Evolutionary conservation across 2,329 filamentous ascomycete genomes (phyloP), one percentile per base, ranked within the genome.

Genomic region (Trichoderma sp.): DNA sequence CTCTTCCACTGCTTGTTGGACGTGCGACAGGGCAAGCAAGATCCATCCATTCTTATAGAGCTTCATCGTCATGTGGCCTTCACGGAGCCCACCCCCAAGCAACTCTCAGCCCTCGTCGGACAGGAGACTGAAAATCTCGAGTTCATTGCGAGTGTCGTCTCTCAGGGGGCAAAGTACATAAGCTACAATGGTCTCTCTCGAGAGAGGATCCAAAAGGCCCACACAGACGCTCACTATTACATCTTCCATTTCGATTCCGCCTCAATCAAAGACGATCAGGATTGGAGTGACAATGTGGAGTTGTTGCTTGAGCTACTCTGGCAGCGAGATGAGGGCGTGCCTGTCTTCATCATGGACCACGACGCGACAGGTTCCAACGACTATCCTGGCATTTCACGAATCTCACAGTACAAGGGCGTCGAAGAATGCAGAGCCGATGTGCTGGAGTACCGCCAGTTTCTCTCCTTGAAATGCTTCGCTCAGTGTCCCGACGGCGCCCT

Each of bases 311-410:
- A 67, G 3, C 28, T 71, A 2, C 34, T 71, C 1, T 15, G 44
- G 0, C 55, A 55, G 5, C 26, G 47, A 0, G 47, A 28, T 1
- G 51, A 48, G 6, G 30, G 34, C 1, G 19, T 60, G 4, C 69
- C 63, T 0, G 52, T 71, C 0, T 71, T 66, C 19, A 61, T 71
- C 14, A 44, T 69, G n/a, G 69, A 71, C 3, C 65, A 68, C 6
- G 69, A 71, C 10, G 64, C 68, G 0, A 41, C 47, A 12, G 39
- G 30, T 0, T 28, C 41, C 1, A 15, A 60, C 0, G 12, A 2
- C 2, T 9, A 15, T 2, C 14, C 60, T 3, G 54, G 66, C 0
- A n/a, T 24, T 0, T 39, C 69, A 1, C 26, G 21, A 1, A 51
- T 71, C 7, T 10, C 45, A 12, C 17, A 61, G 6, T 41, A 65